Evolutionary conservation across 441 rosid genomes (phyloP), one percentile per base, ranked within the genome.

Genomic region (Capsella rubella): DNA sequence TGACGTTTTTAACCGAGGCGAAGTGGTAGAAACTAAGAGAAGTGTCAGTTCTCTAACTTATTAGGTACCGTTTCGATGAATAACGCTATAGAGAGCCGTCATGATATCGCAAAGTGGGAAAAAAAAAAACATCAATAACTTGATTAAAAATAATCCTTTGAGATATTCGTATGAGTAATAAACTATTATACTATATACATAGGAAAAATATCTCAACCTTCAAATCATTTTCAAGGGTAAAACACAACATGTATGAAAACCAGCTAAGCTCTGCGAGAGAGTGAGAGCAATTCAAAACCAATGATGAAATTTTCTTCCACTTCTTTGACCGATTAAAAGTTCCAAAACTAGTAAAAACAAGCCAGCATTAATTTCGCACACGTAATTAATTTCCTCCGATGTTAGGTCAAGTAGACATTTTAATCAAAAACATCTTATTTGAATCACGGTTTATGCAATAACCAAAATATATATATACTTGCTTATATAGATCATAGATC

Each of bases 311-410:
- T 21, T 53, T 42, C 57, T 68, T 49, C 70, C 12, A 12, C 5
- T 37, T 16, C 42, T 55, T 70, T 64, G 71, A 76, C 75, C 71
- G 39, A 56, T 13, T 51, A 45, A 37, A 54, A 3, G 7, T 55
- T 31, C 47, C 2, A 55, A 53, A 34, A n/a, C 1, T 2, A 50
- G 71, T 69, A 54, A 63, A 55, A 69, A 14, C 21, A 29, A 54
- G 29, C n/a, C 32, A 56, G 46, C 65, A 76, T 25, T 58, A 49
- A 29, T 28, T 60, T 68, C 55, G 29, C 35, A 65, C 51, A 65
- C 51, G 76, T 51, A 77, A 58, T 64, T 31, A 37, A 52, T 34
- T 35, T 43, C 15, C 31, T 46, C 12, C 8, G 29, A 14, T 14
- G 28, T 27, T 40, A 59, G 52, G 47, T 35, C 32, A 71, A 47